Evolutionary conservation across 805 yeast species (phyloP), one percentile per base, ranked within the genome.

Genomic region (Cyberlindnera subsufficiens): DNA sequence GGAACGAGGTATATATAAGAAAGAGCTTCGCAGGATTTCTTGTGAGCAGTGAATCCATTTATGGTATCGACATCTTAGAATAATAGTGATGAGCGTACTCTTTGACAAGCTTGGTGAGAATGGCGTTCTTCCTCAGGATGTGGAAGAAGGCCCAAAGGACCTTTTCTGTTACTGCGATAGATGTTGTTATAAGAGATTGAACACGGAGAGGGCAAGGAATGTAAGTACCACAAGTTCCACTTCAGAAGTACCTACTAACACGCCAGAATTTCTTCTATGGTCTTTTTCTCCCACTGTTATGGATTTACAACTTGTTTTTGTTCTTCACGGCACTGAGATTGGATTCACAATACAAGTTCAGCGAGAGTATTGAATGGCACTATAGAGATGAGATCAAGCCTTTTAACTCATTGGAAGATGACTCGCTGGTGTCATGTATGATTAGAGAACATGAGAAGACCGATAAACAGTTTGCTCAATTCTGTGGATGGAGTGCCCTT

Each of bases 181-280:
- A 13, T 56, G 60, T 30, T 19, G 42, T 13, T 56, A 40, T 36
- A 52, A 43, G 32, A 40, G 51, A 22, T 16, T 27, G 4, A 35
- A 40, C 29, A 25, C 29, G 3, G 50, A 40, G 6, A 41, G 22
- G 9, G 53, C 55, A 3, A 18, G 19, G 3, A 49, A 22, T 0
- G 59, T 52, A 37, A 45, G 57, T 53, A 8, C 13, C 13, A 8
- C 11, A 17, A 10, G 15, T 27, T 35, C 10, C 14, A 13, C 29
- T 19, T 8, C 19, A 18, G 17, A 13, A 17, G 15, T 17, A 19
- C 16, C 11, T 17, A 30, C 19, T 25, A 35, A 25, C 20, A 16
- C 17, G 6, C 17, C 16, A 56, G 60, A 51, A 54, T 40, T 53
- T 55, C 35, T 45, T 42, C 35, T 51, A 52, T 41, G 61, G 61